Percentiles rank a stretch among this genome's conserved stretches.
Conservation (phyloP, 257 asterid species). For the Nicotiana otophora region DNA sequence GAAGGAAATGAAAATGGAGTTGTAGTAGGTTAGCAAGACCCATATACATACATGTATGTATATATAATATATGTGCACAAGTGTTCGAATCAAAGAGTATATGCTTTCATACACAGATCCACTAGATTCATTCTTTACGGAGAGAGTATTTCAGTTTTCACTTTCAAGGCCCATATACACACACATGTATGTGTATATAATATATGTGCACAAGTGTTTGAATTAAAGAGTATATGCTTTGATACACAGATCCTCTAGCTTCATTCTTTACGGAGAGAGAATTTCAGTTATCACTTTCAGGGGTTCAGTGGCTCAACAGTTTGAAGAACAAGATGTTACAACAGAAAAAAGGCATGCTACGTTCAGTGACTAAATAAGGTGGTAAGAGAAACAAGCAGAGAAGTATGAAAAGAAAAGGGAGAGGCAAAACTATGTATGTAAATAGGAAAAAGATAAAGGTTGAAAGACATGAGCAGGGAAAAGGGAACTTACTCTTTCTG, state of each 20-base stretch:
- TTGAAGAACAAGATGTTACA: neutral
- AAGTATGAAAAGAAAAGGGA: neutral
- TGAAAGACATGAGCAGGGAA: neutral
- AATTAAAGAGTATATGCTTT: neutral
- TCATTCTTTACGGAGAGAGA: neutral
- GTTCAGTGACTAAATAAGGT: neutral
- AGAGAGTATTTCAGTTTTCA: neutral
- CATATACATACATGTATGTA: no score
- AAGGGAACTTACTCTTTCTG: slow-evolving; percentile 64
- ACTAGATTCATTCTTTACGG: neutral
- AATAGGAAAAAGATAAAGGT: neutral
- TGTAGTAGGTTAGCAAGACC: no score
- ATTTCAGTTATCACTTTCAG: neutral
- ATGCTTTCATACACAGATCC: neutral
- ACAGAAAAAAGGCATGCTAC: neutral
- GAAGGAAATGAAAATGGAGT: no score
- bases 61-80: neutral
- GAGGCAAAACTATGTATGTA: neutral
- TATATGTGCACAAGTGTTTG: neutral
- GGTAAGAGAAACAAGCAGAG: neutral
- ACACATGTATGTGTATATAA: neutral
- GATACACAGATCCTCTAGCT: neutral
- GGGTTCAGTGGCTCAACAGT: neutral
- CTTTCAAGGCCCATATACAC: neutral
- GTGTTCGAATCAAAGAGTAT: neutral